phyloP scores from a whole-genome alignment of 2,329 filamentous ascomycete species.

The Aspergillus pseudotamarii region DNA sequence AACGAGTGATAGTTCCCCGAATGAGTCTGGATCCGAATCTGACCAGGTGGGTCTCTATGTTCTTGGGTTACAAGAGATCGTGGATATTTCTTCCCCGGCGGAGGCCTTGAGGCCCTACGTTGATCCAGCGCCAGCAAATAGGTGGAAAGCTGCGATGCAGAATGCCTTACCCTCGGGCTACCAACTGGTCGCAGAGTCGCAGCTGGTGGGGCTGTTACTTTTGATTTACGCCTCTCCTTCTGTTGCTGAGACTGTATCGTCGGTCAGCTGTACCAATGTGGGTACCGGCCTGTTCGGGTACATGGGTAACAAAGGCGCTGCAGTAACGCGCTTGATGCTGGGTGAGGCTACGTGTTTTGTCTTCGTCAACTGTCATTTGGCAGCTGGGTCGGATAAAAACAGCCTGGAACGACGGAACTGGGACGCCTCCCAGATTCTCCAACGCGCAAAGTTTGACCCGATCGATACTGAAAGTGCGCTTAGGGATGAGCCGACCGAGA shows the following conservation, averaged over 20 bases:
- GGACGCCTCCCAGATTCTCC: conserved; percentile 80
- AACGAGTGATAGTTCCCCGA: conserved; percentile 17
- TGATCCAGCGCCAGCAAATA: conserved; percentile 70
- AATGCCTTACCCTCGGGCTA: conserved; percentile 77
- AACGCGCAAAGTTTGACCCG: conserved; percentile 76
- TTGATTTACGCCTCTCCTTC: conserved; percentile 83
- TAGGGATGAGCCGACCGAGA: conserved; percentile 60
- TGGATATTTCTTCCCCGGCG: conserved; percentile 77
- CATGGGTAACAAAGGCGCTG: conserved; percentile 93
- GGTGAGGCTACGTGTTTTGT: conserved; percentile 88
- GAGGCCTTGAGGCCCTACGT: conserved; percentile 78
- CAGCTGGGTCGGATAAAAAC: conserved; percentile 78
- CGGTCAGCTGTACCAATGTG: conserved; percentile 78
- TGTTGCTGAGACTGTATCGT: conserved; percentile 73
- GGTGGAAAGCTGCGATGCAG: conserved; percentile 79
- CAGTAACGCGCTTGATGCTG: conserved; percentile 77
- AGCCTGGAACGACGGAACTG: conserved; percentile 83
- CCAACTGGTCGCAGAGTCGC: conserved; percentile 74
- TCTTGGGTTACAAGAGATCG: conserved; percentile 87
- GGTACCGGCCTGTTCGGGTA: conserved; percentile 91
- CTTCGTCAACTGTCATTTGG: conserved; percentile 89
- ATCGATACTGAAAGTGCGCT: conserved; percentile 65
- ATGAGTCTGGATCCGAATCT: conserved; percentile 31
- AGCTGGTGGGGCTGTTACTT: conserved; percentile 81
- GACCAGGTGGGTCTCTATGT: conserved; percentile 86